phyloP scores from a whole-genome alignment of 441 rosid genomes.

The Daphne laureola region DNA sequence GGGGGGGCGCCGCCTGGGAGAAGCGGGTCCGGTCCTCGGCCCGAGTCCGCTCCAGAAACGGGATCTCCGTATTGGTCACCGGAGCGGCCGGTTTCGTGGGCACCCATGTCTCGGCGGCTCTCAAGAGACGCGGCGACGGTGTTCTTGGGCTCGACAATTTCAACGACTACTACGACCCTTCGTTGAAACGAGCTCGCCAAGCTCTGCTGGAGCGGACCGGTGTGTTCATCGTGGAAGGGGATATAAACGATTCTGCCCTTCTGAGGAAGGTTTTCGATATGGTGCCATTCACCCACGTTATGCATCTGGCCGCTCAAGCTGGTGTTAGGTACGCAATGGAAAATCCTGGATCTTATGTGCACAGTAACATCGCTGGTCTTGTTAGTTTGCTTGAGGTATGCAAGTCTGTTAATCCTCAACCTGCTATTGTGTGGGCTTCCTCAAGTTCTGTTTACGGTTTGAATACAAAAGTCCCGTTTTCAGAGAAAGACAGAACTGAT shows the following conservation, averaged over 20 bases:
- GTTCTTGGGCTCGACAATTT: constrained; percentile 86
- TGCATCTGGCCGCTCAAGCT: constrained; percentile 98
- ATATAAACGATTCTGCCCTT: constrained; percentile 71
- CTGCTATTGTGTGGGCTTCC: constrained; percentile 94
- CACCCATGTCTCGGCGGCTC: constrained; percentile 78
- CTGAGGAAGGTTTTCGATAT: constrained; percentile 67
- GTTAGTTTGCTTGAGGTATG: constrained; percentile 87
- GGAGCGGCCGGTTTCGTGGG: constrained; percentile 99
- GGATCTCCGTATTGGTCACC: constrained; percentile 76
- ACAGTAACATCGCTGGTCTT: constrained; percentile 91
- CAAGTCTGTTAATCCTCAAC: constrained; percentile 79
- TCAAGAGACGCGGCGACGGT: constrained; percentile 90
- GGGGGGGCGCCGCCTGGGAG: constrained; percentile 85
- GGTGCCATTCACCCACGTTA: constrained; percentile 81
- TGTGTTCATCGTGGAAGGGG: constrained; percentile 81
- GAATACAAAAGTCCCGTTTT: constrained; percentile 88
- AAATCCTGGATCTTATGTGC: constrained; percentile 85
- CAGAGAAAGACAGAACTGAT: constrained; percentile 88
- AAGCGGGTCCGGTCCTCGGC: constrained; percentile 68
- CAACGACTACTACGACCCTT: constrained; percentile 87
- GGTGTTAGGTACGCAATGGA: constrained; percentile 98
- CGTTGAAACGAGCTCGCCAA: constrained; percentile 77
- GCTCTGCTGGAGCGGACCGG: constrained; percentile 72
- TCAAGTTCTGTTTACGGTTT: constrained; percentile 97
- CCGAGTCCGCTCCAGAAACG: constrained; percentile 49